Evolutionary conservation across 2,329 filamentous ascomycete species (phyloP).

Genomic region (Parafenestella ontariensis): DNA sequence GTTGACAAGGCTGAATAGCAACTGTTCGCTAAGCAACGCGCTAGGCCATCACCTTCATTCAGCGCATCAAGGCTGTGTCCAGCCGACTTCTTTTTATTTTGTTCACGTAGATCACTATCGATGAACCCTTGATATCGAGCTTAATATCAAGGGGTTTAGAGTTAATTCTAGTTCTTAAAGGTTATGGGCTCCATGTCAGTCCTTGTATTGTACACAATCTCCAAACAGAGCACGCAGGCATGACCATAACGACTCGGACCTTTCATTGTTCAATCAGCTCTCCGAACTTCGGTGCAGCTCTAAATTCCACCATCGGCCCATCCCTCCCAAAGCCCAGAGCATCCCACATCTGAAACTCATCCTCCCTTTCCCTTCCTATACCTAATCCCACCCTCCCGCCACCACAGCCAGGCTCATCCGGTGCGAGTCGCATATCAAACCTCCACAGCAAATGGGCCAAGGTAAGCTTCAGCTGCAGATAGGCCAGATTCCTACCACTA

Average conservation of each 20-base stretch:
- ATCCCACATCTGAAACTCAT: slow-evolving; percentile 72
- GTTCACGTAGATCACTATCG: background rate
- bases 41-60: background rate
- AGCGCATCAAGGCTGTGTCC: background rate
- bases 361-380: slow-evolving; percentile 25
- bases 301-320: slow-evolving; percentile 68
- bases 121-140: no score
- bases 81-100: background rate
- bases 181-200: no score
- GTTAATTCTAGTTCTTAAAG: no score
- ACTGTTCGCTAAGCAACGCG: background rate
- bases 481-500: slow-evolving; percentile 71
- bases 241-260: background rate
- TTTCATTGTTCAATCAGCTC: background rate
- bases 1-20: background rate
- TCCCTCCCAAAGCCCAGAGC: slow-evolving; percentile 76
- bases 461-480: slow-evolving; percentile 68
- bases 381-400: slow-evolving; percentile 22
- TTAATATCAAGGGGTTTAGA: no score
- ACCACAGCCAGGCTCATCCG: slow-evolving; percentile 20
- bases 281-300: background rate
- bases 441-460: slow-evolving; percentile 65
- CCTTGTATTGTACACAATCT: no score
- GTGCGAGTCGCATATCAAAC: slow-evolving; percentile 59
- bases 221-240: no score